A percentile compares a stretch with the other conserved stretches of the same genome.
Evolutionary conservation across 2,329 filamentous ascomycete species (phyloP).

Genomic region (Xylariaceae sp.): DNA sequence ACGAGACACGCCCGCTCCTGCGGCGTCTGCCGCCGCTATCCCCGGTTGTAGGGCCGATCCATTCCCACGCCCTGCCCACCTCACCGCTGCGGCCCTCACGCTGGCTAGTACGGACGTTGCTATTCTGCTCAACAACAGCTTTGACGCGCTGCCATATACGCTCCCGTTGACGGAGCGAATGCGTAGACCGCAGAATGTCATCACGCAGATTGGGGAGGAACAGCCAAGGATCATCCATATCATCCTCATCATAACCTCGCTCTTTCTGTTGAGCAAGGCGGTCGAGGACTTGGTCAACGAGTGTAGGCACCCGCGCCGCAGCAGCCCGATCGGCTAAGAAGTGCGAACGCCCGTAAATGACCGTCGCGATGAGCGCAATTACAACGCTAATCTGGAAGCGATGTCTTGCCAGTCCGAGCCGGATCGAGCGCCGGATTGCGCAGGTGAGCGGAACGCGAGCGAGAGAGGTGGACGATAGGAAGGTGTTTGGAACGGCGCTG

Average conservation of each 20-base stretch:
- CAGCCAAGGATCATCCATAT: constrained; percentile 77
- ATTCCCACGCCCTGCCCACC: constrained; percentile 72
- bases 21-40: constrained; percentile 54
- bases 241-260: constrained; percentile 68
- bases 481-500: constrained; percentile 65
- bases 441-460: constrained; percentile 88
- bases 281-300: constrained; percentile 86
- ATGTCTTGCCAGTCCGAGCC: constrained; percentile 85
- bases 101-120: constrained; percentile 82
- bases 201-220: constrained; percentile 89
- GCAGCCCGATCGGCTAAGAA: constrained; percentile 70
- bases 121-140: constrained; percentile 88
- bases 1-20: constrained; percentile 60
- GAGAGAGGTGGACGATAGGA: constrained; percentile 86
- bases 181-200: constrained; percentile 84
- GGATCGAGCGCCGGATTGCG: constrained; percentile 77
- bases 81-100: constrained; percentile 71
- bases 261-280: constrained; percentile 84
- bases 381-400: constrained; percentile 80
- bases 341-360: constrained; percentile 69
- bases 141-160: constrained; percentile 84
- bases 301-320: constrained; percentile 75
- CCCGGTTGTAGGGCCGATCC: constrained; percentile 64
- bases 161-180: constrained; percentile 77
- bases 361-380: constrained; percentile 54